Base-by-base conservation (phyloP, 2,329 filamentous ascomycete species). In the Neopestalotiopsis sp. region DNA sequence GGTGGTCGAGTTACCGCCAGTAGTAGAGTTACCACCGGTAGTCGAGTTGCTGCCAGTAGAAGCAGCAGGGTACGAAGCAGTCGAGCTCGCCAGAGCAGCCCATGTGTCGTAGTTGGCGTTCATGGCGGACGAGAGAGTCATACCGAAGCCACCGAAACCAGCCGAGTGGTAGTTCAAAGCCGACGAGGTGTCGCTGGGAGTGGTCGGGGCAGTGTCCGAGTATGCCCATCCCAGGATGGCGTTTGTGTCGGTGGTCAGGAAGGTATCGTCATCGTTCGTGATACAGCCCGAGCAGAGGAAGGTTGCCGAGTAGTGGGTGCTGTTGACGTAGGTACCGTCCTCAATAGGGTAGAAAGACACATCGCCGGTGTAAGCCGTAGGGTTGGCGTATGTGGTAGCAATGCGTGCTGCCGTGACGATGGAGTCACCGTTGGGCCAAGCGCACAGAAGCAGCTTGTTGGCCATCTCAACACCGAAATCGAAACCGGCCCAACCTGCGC, bases 221-320 rank as follows among this genome's bases (percentile, higher is more conserved):
- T 78, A 78, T 13, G 82, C 82, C 69, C 80, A 85, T n/a, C 81
- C 81, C 20, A 84, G 74, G 28, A 80, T 72, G 49, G 75, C 72
- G 4, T 67, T 72, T 32, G 70, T 71, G 28, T 69, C 72, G 20
- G 76, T 70, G 42, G 74, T 68, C 10, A 75, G 72, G 62, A 82
- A 74, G 14, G 73, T 75, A 0, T 78, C 78, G 13, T 75, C 71
- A 67, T 81, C 80, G 4, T 75, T 75, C 20, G 76, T 75, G 68
- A 84, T 76, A 68, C 84, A 86, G 12, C 79, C 78, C 60, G 80
- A 76, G 73, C 86, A 89, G 49, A 88, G 80, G 76, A 88, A 88
- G 0, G 86, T 88, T 71, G 85, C 86, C 2, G 83, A 84, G 74
- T 83, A 84, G 71, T 87, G 84, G 1, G 86, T 88, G 70, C 77